These are phyloP conservation scores for Tuber calosporum DNA, from an alignment of 495 filamentous ascomycete genomes.

Conservation along the genomic window DNA sequence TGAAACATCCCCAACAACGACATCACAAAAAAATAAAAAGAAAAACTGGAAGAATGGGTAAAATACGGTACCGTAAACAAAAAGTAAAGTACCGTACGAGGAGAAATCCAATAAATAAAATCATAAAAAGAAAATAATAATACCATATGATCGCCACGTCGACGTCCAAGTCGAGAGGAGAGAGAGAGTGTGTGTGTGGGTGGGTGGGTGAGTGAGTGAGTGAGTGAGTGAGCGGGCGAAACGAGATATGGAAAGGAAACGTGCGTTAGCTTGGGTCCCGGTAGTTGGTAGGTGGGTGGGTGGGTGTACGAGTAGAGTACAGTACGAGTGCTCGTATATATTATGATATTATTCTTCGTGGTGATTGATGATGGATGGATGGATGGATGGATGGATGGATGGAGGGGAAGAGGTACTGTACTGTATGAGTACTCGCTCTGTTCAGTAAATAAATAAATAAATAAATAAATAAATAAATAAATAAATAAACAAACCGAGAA, in stretches of 20 bases:
- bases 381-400: not conserved
- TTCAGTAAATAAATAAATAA: too few relatives aligned
- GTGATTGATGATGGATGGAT: not conserved
- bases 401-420: not conserved
- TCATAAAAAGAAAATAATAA: not conserved
- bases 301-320: too few relatives aligned
- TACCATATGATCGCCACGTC: slow-evolving; percentile 2
- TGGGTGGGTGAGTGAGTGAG: not conserved
- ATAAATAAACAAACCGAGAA: not conserved
- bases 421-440: too few relatives aligned
- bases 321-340: too few relatives aligned
- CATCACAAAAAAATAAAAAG: not conserved
- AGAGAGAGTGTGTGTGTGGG: not conserved
- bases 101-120: too few relatives aligned
- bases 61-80: too few relatives aligned
- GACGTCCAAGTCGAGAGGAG: not conserved
- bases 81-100: too few relatives aligned
- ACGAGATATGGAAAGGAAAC: too few relatives aligned
- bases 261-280: not conserved
- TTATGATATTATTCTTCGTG: too few relatives aligned
- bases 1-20: not conserved
- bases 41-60: too few relatives aligned
- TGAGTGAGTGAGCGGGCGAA: too few relatives aligned
- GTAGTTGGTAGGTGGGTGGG: not conserved
- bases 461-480: too few relatives aligned